Base-by-base conservation (phyloP, 2,329 filamentous ascomycete species). In the Fusarium camptoceras region DNA sequence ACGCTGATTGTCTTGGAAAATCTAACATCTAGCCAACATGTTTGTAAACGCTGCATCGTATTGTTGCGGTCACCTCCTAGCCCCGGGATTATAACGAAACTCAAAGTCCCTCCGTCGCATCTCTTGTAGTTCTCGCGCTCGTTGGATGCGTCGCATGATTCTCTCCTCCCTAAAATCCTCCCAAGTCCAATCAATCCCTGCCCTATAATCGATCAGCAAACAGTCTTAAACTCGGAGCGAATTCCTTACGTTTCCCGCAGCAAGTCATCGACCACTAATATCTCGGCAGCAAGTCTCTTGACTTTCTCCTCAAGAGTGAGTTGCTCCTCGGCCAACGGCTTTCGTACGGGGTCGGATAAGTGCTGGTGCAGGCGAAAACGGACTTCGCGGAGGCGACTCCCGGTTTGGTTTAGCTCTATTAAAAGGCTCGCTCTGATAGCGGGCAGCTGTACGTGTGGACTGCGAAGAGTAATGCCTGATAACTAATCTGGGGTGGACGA, bases 311-410 rank as follows among this genome's bases (percentile, higher is more conserved):
- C 18, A 11, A 37, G 34, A n/a, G 34, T n/a, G 18, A 6, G 18
- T 7, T 7, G 6, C 6, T 37, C 5, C 34, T 37, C 34, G 10
- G 4, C 3, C 7, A 37, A 1, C 11, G 5, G 10, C 3, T 0
- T 37, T 37, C 10, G 34, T 37, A 10, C 6, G 18, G 1, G 10
- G 10, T 7, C 18, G 10, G 3, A 2, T 37, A 37, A n/a, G 34
- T 34, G 8, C 15, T 2, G 15, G 31, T 4, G 8, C 30, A 34
- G 30, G 30, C 15, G 15, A 8, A 34, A 34, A 8, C 2, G 15
- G 4, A 8, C 6, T 5, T 34, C 15, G 16, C 18, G 34, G 10
- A 37, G 6, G 10, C 18, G 34, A n/a, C 5, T 7, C 6, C 18
- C 18, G 18, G 6, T 31, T 14, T 5, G 15, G 8, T 16, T 16